phyloP scores from a whole-genome alignment of 2,329 filamentous ascomycete species.

The Nothophaeocryptopus gaeumannii region DNA sequence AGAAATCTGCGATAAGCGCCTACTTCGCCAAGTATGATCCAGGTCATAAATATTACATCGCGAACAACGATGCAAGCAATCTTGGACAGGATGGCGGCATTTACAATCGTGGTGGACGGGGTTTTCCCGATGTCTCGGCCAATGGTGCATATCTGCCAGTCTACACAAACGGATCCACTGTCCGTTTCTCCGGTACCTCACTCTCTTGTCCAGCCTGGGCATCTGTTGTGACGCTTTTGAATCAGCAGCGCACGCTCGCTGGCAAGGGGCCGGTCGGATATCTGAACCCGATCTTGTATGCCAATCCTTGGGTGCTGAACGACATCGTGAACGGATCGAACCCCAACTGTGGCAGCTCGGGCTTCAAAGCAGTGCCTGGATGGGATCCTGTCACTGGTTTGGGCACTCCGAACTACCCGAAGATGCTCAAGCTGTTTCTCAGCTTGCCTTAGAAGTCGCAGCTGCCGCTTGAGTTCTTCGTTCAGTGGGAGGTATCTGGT shows the following conservation, averaged over 20 bases:
- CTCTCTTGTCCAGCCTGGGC: constrained; percentile 51
- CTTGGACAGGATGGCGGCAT: constrained; percentile 22
- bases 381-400: constrained; percentile 33
- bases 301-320: constrained; percentile 40
- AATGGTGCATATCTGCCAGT: no score
- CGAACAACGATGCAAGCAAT: constrained; percentile 17
- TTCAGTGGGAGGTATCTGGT: no score
- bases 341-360: constrained; percentile 38
- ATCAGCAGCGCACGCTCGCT: constrained; percentile 36
- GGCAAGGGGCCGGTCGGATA: constrained; percentile 44
- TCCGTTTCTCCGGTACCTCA: constrained; percentile 56
- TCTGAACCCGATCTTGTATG: constrained; percentile 36
- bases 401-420: constrained; percentile 29
- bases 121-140: constrained; percentile 38
- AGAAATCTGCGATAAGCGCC: constrained; percentile 27
- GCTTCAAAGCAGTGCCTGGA: constrained; percentile 26
- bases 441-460: no score
- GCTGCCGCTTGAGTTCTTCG: no score
- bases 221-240: constrained; percentile 48
- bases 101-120: constrained; percentile 30
- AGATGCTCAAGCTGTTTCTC: no score
- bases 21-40: constrained; percentile 33
- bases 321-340: constrained; percentile 42
- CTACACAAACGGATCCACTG: no score
- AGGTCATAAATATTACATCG: constrained; percentile 22